These are phyloP conservation scores for Madurella mycetomatis DNA, from an alignment of 2,329 filamentous ascomycete species.

Conservation along the genomic window DNA sequence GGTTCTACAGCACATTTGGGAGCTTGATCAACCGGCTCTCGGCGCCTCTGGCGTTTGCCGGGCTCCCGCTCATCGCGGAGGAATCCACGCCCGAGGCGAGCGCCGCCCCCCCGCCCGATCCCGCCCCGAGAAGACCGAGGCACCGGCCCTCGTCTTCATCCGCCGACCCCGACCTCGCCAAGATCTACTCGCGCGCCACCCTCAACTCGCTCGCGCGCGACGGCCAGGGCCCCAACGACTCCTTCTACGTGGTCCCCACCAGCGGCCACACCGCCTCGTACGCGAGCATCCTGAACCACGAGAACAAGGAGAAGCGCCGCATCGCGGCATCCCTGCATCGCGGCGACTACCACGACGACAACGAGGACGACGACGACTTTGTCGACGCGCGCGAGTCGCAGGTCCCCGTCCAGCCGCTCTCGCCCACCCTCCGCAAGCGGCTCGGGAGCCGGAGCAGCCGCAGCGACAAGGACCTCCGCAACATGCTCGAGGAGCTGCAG, in stretches of 20 bases:
- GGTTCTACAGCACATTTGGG: conserved; percentile 90
- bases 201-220: conserved; percentile 72
- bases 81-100: conserved; percentile 35
- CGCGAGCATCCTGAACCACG: conserved; percentile 75
- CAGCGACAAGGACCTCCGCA: conserved; percentile 43
- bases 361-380: conserved; percentile 65
- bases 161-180: conserved; percentile 70
- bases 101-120: conserved; percentile 37
- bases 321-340: conserved; percentile 47
- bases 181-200: conserved; percentile 80
- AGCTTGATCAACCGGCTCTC: conserved; percentile 84
- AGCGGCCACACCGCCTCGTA: conserved; percentile 91
- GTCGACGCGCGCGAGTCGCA: conserved; percentile 76
- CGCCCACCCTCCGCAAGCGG: conserved; percentile 16
- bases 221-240: conserved; percentile 61
- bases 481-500: conserved; percentile 80
- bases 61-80: conserved; percentile 68
- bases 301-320: conserved; percentile 61
- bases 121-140: conserved; percentile 36
- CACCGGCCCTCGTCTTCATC: conserved; percentile 25
- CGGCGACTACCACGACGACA: conserved; percentile 42
- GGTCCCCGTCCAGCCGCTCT: conserved; percentile 30
- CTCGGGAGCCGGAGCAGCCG: conserved; percentile 2
- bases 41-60: conserved; percentile 86
- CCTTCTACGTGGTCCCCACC: conserved; percentile 92